Evolutionary conservation across 1,284 basidiomycete genomes (phyloP).

Genomic region (Apiotrichum laibachii): DNA sequence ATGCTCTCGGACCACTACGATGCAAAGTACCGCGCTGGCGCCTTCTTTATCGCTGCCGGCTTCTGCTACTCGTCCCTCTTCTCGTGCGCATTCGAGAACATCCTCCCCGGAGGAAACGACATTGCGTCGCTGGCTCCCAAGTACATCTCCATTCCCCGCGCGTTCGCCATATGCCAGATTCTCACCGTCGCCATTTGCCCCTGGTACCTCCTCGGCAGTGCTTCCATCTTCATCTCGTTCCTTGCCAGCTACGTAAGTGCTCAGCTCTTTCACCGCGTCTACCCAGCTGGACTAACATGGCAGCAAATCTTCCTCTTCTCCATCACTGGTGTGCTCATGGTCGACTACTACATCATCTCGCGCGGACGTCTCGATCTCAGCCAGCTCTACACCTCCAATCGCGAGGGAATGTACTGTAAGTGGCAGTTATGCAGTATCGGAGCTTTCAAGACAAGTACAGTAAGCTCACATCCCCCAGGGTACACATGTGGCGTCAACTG

Average conservation of each 20-base stretch:
- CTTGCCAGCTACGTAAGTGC: slow-evolving; percentile 58
- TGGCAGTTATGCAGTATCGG: no score
- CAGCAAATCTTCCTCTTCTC: slow-evolving; percentile 71
- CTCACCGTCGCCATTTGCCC: slow-evolving; percentile 52
- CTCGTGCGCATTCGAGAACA: slow-evolving; percentile 38
- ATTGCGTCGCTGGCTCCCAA: slow-evolving; percentile 57
- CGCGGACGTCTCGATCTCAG: slow-evolving; percentile 66
- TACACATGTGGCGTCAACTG: slow-evolving; percentile 72
- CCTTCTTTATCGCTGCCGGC: slow-evolving; percentile 65
- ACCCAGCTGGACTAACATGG: neutral
- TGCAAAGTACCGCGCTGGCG: slow-evolving; percentile 63
- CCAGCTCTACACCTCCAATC: slow-evolving; percentile 63
- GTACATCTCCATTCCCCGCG: slow-evolving; percentile 77
- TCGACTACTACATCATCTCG: slow-evolving; percentile 75
- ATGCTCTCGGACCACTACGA: slow-evolving; percentile 67
- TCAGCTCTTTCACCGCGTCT: no score
- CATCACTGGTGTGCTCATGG: slow-evolving; percentile 72
- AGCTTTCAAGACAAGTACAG: no score
- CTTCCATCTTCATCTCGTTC: slow-evolving; percentile 73
- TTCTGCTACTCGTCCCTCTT: slow-evolving; percentile 38
- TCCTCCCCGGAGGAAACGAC: slow-evolving; percentile 32
- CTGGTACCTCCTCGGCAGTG: slow-evolving; percentile 73
- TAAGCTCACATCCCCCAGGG: neutral
- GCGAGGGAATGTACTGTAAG: slow-evolving; percentile 38
- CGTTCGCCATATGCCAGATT: slow-evolving; percentile 63